Percentiles rank a stretch among this genome's conserved stretches.
These are phyloP conservation scores for Tulasnella sp. DNA, from an alignment of 768 basidiomycete species.

Conservation along the genomic window DNA sequence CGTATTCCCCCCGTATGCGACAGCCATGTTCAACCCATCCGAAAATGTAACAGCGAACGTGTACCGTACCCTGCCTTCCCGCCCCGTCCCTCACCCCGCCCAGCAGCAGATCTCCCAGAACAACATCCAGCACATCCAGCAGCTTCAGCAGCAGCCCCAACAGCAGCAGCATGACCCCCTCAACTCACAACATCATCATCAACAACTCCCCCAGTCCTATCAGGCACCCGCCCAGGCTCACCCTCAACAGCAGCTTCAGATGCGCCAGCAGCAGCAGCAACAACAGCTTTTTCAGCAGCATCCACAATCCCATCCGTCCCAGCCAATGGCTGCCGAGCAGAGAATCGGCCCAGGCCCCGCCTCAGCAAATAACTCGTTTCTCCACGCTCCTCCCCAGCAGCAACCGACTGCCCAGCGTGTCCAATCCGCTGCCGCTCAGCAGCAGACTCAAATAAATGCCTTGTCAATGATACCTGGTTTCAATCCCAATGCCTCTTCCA, in stretches of 20 bases:
- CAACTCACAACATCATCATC: not conserved
- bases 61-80: too few relatives aligned
- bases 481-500: not conserved
- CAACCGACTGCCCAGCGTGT: not conserved
- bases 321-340: not conserved
- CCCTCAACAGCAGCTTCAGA: not conserved
- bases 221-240: not conserved
- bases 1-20: too few relatives aligned
- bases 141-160: too few relatives aligned
- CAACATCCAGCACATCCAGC: too few relatives aligned
- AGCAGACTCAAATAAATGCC: not conserved
- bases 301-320: not conserved
- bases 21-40: too few relatives aligned
- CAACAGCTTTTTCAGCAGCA: slow-evolving; percentile 3
- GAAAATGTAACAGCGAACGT: too few relatives aligned
- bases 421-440: not conserved
- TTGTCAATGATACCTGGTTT: not conserved
- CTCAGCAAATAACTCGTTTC: not conserved
- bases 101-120: too few relatives aligned
- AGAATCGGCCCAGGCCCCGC: not conserved
- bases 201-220: not conserved
- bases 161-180: too few relatives aligned
- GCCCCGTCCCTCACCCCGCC: too few relatives aligned
- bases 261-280: not conserved
- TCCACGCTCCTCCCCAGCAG: not conserved